phyloP scores from a whole-genome alignment of 2,329 filamentous ascomycete genomes.

The Paraphaeosphaeria minitans region DNA sequence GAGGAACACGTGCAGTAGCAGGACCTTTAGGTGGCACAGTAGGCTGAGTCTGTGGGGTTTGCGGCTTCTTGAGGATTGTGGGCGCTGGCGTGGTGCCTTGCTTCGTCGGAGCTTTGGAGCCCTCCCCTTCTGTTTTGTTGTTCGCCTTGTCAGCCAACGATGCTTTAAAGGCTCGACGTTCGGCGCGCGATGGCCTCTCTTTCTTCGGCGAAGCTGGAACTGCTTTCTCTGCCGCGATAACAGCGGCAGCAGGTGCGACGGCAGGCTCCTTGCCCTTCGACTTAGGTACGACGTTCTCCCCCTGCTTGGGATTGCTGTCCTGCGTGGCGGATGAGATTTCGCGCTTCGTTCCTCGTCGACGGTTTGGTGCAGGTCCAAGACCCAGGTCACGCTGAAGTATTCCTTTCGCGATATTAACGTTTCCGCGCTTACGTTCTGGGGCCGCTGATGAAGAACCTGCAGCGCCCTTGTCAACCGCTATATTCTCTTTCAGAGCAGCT shows the following conservation, averaged over 20 bases:
- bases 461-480: conserved; percentile 43
- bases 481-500: conserved; percentile 36
- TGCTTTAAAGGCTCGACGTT: conserved; percentile 47
- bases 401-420: conserved; percentile 58
- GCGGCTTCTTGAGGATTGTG: conserved; percentile 49
- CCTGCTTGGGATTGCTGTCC: conserved; percentile 28
- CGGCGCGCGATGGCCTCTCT: conserved; percentile 45
- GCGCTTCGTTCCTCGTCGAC: conserved; percentile 47
- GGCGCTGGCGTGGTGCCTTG: conserved; percentile 32
- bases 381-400: conserved; percentile 68
- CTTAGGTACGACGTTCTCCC: conserved; percentile 33
- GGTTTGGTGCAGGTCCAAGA: conserved; percentile 55
- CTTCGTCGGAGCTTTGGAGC: conserved; percentile 37
- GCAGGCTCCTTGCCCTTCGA: conserved; percentile 37
- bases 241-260: conserved; percentile 18
- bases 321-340: conserved; percentile 32
- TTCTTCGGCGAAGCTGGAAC: conserved; percentile 42
- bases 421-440: conserved; percentile 59
- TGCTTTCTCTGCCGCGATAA: conserved; percentile 32
- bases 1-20: conserved; percentile 33
- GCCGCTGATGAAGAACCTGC: conserved; percentile 43
- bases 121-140: conserved; percentile 26
- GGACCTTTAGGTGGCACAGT: conserved; percentile 38
- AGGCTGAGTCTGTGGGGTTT: conserved; percentile 26
- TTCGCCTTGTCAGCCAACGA: conserved; percentile 41